Percentiles rank a stretch among this genome's conserved stretches.
These are phyloP conservation scores for Penicillium argentinense DNA, from an alignment of 495 filamentous ascomycete species.

Conservation along the genomic window DNA sequence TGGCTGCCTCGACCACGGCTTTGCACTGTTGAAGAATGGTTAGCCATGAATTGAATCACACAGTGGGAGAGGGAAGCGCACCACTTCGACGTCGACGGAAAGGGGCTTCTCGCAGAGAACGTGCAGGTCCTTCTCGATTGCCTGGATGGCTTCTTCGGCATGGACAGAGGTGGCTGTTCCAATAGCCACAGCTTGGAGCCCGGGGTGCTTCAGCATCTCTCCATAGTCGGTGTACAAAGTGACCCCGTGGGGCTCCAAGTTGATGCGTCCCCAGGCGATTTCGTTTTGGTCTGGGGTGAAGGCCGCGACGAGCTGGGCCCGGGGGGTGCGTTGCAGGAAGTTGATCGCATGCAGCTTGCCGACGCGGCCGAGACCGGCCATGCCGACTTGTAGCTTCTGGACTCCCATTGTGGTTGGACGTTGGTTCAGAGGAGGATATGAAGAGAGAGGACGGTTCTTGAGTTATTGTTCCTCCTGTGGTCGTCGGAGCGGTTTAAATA, in stretches of 20 bases:
- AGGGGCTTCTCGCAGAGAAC: slow-evolving; percentile 55
- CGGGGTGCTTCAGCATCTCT: slow-evolving; percentile 49
- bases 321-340: slow-evolving; percentile 42
- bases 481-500: slow-evolving; percentile 12
- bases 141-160: slow-evolving; percentile 44
- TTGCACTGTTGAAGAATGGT: slow-evolving; percentile 2
- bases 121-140: slow-evolving; percentile 46
- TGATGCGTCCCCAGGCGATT: slow-evolving; percentile 39
- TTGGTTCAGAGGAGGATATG: neutral
- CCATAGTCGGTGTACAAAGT: slow-evolving; percentile 43
- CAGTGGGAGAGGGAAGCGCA: slow-evolving; percentile 15
- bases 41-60: neutral
- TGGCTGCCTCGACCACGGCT: slow-evolving; percentile 11
- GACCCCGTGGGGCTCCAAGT: slow-evolving; percentile 40
- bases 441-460: neutral
- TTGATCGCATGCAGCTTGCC: slow-evolving; percentile 50
- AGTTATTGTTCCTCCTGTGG: too few relatives aligned
- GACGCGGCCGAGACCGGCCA: slow-evolving; percentile 51
- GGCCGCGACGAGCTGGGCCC: slow-evolving; percentile 49
- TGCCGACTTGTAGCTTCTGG: slow-evolving; percentile 37
- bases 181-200: slow-evolving; percentile 49
- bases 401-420: slow-evolving; percentile 25
- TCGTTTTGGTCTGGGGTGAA: slow-evolving; percentile 42
- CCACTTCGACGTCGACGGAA: slow-evolving; percentile 41
- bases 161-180: slow-evolving; percentile 44